Base-by-base conservation (phyloP, 2,329 filamentous ascomycete genomes). In the Phyllosticta capitalensis region DNA sequence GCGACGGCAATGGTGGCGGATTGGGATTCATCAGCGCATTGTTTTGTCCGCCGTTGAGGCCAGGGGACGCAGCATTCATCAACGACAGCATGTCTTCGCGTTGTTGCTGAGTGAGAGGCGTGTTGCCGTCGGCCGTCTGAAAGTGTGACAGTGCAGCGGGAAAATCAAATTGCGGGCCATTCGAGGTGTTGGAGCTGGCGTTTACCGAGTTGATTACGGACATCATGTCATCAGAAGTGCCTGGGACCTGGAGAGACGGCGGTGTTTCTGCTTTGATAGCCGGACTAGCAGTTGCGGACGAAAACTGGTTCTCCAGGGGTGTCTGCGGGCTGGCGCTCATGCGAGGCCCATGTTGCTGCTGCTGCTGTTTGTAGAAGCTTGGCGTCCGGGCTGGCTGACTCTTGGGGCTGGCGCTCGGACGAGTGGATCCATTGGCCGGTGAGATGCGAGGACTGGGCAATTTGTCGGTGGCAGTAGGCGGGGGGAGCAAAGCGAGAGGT, bases 21-120 rank as follows among this genome's bases (percentile, higher is more conserved):
- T 73, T 77, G 3, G 82, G 81, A 17, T 78, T 80, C 52, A 81
- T 76, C 10, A 85, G 74, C 2, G 83, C 82, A 63, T 83, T 85
- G 68, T 84, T 83, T 9, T 55, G 45, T 17, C 60, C 63, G 55
- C 63, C 63, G 50, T 67, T 64, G 24, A 51, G 22, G 30, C 64
- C 66, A 49, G 63, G 65, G 24, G 69, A 66, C 17, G 72, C 72
- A 17, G 73, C 69, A 22, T 78, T 74, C 65, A 81, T 79, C 51
- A 79, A 67, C 10, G 72, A 72, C 5, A 81, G 72, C 62, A 80
- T 74, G 52, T 78, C 72, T 61, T 74, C 74, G 14, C 78, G 74
- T 63, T 80, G 74, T 65, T 79, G 74, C 6, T 69, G 65, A 0
- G 78, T 80, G 4, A 81, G 71, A 4, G 78, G 76, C 0, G 73